Conservation (phyloP, 2,329 filamentous ascomycete species). For the Amauroascus niger region DNA sequence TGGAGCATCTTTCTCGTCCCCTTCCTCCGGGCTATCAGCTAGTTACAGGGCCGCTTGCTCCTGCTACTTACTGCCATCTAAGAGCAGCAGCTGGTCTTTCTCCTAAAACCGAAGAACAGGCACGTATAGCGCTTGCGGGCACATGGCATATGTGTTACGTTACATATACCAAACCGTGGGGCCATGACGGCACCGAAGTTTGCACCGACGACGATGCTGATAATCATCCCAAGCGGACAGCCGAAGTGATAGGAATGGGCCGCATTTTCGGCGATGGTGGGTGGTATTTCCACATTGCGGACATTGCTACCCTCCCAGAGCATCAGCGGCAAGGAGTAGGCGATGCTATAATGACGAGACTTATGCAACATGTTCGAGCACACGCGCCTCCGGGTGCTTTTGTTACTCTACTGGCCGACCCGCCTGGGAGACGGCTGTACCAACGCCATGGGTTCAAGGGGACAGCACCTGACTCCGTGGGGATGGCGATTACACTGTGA, state of each 20-base stretch:
- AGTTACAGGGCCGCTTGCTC: conserved; percentile 28
- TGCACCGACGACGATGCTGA: background rate
- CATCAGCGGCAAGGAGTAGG: conserved; percentile 44
- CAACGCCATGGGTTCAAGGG: conserved; percentile 41
- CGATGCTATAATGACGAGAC: conserved; percentile 36
- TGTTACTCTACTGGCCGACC: conserved; percentile 41
- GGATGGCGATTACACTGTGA: conserved; percentile 28
- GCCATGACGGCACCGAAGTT: background rate
- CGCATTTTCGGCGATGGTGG: conserved; percentile 44
- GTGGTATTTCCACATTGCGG: conserved; percentile 44
- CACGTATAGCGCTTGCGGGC: conserved; percentile 27
- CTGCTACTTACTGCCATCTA: conserved; percentile 33
- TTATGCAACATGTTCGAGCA: conserved; percentile 36
- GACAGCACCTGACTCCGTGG: conserved; percentile 27
- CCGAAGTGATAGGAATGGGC: conserved; percentile 40
- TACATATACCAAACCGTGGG: conserved; percentile 19
- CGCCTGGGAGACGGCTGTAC: conserved; percentile 39
- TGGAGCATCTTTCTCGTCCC: background rate
- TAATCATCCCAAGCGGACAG: background rate
- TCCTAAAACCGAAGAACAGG: conserved; percentile 32
- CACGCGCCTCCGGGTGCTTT: conserved; percentile 34
- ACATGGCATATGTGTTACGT: conserved; percentile 40
- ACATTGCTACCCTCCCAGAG: conserved; percentile 43
- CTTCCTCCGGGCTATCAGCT: conserved; percentile 32
- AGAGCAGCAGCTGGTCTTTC: conserved; percentile 31